Base-by-base conservation (phyloP, 768 basidiomycete genomes). In the Wakefieldia striispora region DNA sequence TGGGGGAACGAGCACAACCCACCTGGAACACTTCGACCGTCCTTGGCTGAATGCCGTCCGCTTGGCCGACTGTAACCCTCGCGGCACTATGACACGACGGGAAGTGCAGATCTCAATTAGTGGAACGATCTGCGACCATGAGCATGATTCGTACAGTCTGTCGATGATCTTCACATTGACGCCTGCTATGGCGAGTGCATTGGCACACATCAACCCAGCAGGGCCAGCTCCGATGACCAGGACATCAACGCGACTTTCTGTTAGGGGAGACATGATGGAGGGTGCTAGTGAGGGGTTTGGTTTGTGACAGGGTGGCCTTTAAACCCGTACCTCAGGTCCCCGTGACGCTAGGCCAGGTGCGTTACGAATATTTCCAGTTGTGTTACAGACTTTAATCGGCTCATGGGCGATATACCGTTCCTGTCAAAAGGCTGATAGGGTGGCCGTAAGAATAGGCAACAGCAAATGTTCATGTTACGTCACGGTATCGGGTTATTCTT, bases 131-230 rank as follows among this genome's bases (percentile, higher is more conserved):
- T 7, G 31, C 3, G 2, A 13, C 31, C 10, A 14, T 5, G 34
- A 17, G 31, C 23, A 11, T 19, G 39, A 6, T 23, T 36, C 64
- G 11, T 49, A 76, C 74, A 76, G 70, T 51, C 73, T 69, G 49
- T 81, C 79, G 7, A 81, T 64, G 43, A 81, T 71, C 29, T 76
- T 71, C 14, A 78, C 70, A 43, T 74, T 66, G 14, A 69, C 33
- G 7, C 79, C 77, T 4, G 73, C 76, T 23, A 59, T 62, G 10
- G 70, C 72, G n/a, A 81, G 70, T 23, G 72, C 78, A 43, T 84
- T 82, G 19, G 79, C 80, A 50, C 82, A 84, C 84, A 90, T 87
- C 4, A 88, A 63, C 2, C 88, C 81, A 8, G 75, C 71, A 3
- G 77, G 78, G 45, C 76, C 78, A 57, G 78, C 77, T 13, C 77